A percentile compares a stretch with the other conserved stretches of the same genome.
Evolutionary conservation across 2,329 filamentous ascomycete genomes (phyloP).

Genomic region (Scopulariopsis brevicaulis): DNA sequence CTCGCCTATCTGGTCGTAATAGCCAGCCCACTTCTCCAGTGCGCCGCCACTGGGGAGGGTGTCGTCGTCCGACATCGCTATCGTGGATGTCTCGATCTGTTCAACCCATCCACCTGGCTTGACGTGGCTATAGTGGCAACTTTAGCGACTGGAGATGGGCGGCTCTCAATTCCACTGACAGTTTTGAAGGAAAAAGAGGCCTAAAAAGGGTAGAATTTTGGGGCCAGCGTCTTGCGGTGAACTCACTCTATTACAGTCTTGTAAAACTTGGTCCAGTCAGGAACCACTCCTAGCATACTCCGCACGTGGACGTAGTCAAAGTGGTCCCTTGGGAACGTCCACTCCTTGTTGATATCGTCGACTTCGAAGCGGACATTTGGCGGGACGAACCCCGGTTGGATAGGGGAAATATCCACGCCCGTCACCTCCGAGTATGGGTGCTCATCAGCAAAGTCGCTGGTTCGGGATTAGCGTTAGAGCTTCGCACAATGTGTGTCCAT

Average conservation of each 20-base stretch:
- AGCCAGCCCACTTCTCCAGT: conserved; percentile 10
- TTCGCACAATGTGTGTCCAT: background rate
- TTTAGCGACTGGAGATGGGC: background rate
- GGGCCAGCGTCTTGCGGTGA: background rate
- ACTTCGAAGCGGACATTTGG: conserved; percentile 53
- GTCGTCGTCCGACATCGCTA: conserved; percentile 13
- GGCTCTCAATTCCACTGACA: background rate
- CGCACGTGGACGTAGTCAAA: conserved; percentile 19
- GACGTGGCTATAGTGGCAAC: conserved; percentile 11
- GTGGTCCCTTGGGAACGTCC: conserved; percentile 27
- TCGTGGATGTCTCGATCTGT: conserved; percentile 9
- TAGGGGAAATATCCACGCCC: conserved; percentile 46
- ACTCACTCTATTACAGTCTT: background rate
- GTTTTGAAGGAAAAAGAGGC: background rate
- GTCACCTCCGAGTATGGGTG: conserved; percentile 21
- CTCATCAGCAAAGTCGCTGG: conserved; percentile 30
- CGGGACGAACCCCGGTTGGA: conserved; percentile 46
- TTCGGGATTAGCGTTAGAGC: background rate
- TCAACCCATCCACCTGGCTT: conserved; percentile 22
- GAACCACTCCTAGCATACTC: conserved; percentile 14
- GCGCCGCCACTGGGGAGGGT: conserved; percentile 8
- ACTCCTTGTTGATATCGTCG: conserved; percentile 47
- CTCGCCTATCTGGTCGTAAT: conserved; percentile 9
- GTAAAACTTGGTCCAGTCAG: conserved; percentile 20
- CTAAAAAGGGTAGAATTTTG: background rate